Percentiles rank a stretch among this genome's conserved stretches.
Conservation (phyloP, 192 early-diverging fungal genomes). For the Coemansia sp. region DNA sequence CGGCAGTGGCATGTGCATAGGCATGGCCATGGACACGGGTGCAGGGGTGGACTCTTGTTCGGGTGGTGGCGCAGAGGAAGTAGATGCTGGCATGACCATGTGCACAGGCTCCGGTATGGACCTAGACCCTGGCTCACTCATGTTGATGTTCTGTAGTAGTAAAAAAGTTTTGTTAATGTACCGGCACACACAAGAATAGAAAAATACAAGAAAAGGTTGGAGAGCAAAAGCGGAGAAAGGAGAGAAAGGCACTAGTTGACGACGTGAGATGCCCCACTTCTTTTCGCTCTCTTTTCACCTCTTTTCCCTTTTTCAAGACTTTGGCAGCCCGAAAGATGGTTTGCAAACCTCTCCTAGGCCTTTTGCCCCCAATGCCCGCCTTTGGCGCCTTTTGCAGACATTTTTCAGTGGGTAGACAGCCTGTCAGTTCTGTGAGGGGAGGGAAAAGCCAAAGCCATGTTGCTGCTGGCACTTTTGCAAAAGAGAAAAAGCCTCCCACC, state of each 20-base stretch:
- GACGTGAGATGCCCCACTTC: neutral
- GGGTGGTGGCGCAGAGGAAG: neutral
- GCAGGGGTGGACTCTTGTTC: neutral
- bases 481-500: neutral
- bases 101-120: neutral
- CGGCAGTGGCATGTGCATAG: neutral
- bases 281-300: neutral
- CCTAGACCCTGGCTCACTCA: constrained; percentile 1
- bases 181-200: constrained; percentile 1
- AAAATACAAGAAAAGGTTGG: neutral
- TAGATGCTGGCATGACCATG: neutral
- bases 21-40: neutral
- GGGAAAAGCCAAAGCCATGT: neutral
- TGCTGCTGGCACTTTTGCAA: neutral
- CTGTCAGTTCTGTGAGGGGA: neutral
- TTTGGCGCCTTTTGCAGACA: neutral
- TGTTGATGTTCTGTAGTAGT: neutral
- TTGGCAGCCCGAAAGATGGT: neutral
- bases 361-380: neutral
- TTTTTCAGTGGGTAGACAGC: neutral
- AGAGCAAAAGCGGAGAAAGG: neutral
- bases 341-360: neutral
- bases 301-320: neutral
- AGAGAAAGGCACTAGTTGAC: constrained; percentile 8
- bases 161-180: neutral